phyloP scores from a whole-genome alignment of 495 filamentous ascomycete genomes.

The Venustampulla echinocandica region DNA sequence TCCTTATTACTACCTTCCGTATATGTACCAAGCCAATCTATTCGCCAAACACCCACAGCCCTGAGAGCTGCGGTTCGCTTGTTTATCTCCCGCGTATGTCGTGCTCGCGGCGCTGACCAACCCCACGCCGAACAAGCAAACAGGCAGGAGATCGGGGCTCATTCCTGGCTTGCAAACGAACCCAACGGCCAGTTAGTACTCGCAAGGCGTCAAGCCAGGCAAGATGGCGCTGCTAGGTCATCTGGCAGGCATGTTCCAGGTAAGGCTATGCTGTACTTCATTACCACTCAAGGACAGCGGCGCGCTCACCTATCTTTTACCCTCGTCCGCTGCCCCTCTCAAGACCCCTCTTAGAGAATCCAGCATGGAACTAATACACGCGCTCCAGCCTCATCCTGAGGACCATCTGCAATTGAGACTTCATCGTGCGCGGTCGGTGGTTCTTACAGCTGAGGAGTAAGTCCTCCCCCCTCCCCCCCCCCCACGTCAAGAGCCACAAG shows the following conservation, averaged over 20 bases:
- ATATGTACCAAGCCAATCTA: too few species aligned
- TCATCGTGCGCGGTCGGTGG: constrained; percentile 76
- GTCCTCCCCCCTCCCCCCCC: constrained; percentile 17
- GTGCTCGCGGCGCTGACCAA: background rate
- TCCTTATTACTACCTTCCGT: too few species aligned
- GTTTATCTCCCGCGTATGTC: background rate
- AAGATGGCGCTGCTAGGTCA: constrained; percentile 1
- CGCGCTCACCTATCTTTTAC: too few species aligned
- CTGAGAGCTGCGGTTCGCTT: background rate
- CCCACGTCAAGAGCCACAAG: background rate
- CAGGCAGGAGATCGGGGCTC: background rate
- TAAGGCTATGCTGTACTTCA: too few species aligned
- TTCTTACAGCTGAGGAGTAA: constrained; percentile 69
- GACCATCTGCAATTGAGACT: constrained; percentile 54
- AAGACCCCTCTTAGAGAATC: too few species aligned
- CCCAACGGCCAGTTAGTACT: too few species aligned
- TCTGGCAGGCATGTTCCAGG: constrained; percentile 20
- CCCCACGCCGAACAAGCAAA: constrained; percentile 3
- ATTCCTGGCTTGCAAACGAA: background rate
- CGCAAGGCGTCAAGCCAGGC: too few species aligned
- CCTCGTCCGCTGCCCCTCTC: too few species aligned
- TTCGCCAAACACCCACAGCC: too few species aligned
- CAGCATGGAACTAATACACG: constrained; percentile 11
- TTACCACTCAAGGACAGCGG: too few species aligned
- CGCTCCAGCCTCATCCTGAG: constrained; percentile 40